Evolutionary conservation across 2,329 filamentous ascomycete genomes (phyloP).

Genomic region (Hyphodiscus sp.): DNA sequence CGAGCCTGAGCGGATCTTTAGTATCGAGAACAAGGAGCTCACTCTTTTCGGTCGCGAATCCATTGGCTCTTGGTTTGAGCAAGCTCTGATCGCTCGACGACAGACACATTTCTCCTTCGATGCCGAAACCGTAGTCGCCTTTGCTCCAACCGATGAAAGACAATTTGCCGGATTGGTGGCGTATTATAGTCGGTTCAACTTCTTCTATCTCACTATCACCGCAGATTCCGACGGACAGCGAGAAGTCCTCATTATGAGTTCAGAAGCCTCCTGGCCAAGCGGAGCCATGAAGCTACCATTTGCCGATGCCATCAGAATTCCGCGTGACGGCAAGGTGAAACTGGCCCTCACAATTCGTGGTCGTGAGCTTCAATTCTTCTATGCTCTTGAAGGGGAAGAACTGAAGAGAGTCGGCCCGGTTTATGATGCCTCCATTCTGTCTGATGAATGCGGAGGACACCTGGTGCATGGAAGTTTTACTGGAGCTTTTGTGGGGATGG

Average conservation of each 20-base stretch:
- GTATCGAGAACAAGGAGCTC: conserved; percentile 35
- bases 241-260: conserved; percentile 50
- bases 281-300: conserved; percentile 41
- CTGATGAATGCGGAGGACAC: conserved; percentile 58
- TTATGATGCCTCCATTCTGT: conserved; percentile 52
- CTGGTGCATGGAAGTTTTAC: conserved; percentile 57
- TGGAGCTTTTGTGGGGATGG: conserved; percentile 52
- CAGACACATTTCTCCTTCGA: conserved; percentile 56
- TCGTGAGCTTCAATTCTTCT: conserved; percentile 48
- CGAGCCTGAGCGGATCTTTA: conserved; percentile 47
- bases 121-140: conserved; percentile 49
- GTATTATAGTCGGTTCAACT: conserved; percentile 60
- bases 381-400: conserved; percentile 41
- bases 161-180: conserved; percentile 55
- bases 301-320: conserved; percentile 39
- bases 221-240: conserved; percentile 48
- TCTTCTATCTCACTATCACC: conserved; percentile 56
- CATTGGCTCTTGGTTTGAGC: conserved; percentile 53
- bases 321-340: conserved; percentile 47
- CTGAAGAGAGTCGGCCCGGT: conserved; percentile 47
- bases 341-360: conserved; percentile 47
- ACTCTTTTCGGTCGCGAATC: conserved; percentile 44
- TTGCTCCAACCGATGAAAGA: conserved; percentile 49
- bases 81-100: conserved; percentile 47
- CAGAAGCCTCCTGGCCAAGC: conserved; percentile 49